A percentile compares a stretch with the other conserved stretches of the same genome.
Conservation (phyloP, 108 stramenopile species). For the Pelagomonas calceolata region DNA sequence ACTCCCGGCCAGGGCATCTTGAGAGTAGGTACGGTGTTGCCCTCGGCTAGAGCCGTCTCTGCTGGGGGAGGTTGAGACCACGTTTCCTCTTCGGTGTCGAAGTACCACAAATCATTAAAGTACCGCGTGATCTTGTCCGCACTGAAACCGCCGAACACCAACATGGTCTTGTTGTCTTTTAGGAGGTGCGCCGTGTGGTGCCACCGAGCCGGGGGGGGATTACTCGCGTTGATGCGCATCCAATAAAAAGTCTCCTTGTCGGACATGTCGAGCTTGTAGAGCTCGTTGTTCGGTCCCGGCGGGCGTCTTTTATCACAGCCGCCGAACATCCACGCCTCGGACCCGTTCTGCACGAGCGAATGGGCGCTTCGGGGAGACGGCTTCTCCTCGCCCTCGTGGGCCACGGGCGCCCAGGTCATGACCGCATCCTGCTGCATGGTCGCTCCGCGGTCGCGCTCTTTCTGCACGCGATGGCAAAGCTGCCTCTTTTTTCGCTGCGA, state of each 20-base stretch:
- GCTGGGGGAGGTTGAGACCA: slow-evolving; percentile 39
- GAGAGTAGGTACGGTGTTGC: not conserved
- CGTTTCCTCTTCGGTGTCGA: slow-evolving; percentile 41
- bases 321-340: slow-evolving; percentile 53
- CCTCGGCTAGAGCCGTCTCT: not conserved
- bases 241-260: slow-evolving; percentile 34
- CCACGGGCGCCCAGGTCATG: not conserved
- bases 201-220: slow-evolving; percentile 47
- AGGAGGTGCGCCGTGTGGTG: slow-evolving; percentile 48
- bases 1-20: slow-evolving; percentile 11
- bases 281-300: slow-evolving; percentile 54
- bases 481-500: no score
- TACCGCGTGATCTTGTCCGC: slow-evolving; percentile 31
- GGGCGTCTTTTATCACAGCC: slow-evolving; percentile 40
- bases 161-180: slow-evolving; percentile 23
- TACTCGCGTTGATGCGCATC: slow-evolving; percentile 20
- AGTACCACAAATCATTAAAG: slow-evolving; percentile 59
- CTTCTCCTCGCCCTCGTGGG: not conserved
- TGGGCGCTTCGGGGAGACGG: not conserved
- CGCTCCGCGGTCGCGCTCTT: no score
- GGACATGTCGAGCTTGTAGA: slow-evolving; percentile 61
- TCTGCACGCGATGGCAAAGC: no score
- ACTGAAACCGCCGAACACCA: slow-evolving; percentile 59
- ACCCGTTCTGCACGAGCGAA: not conserved
- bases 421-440: no score